Evolutionary conservation across 148 eudicot species (phyloP), one percentile per base, ranked within the genome.

Genomic region (Rhododendron mucronatum): DNA sequence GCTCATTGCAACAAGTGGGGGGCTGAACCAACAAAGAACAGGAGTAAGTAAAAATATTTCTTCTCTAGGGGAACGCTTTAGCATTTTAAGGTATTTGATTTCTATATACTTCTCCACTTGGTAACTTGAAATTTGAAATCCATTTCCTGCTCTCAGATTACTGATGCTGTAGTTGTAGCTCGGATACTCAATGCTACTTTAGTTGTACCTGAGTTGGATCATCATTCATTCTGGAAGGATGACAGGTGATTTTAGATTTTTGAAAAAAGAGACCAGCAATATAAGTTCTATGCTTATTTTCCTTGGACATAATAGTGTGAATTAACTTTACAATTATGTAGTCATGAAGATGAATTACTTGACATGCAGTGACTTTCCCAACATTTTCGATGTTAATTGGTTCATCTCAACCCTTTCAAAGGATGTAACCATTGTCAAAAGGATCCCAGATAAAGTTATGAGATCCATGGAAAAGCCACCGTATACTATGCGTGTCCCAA

Each of bases 1-100:
- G 85, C 98, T 96, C 80, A 95, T 96, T 90, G 99, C 98, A 45
- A 92, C 97, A 45, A 96, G 99, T 91, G 99, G 99, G 85, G 99
- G 99, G 55, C 88, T 96, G 83, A 96, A 96, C 88, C 99, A 96
- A 89, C 99, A 96, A 90, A 92, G 98, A 88, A 95, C 95, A 47
- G 99, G 99, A 91, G 99, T 96, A 93, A 92, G 94, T 90, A 47
- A 76, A 85, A 47, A 80, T 39, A 45, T 81, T 83, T 73, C 61
- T 73, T 88, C 82, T n/a, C 23, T 26, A 75, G 51, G 5, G 80
- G 35, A 59, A 33, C 51, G 13, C 45, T 41, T 20, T 71, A n/a
- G 35, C 57, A 26, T 76, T 83, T 47, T 83, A 33, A 74, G 79
- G n/a, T 69, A 55, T n/a, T 7, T 14, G 77, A 85, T 84, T 57